These are phyloP conservation scores for Tetrahymena borealis DNA, from an alignment of 73 alveolate species.

Conservation along the genomic window DNA sequence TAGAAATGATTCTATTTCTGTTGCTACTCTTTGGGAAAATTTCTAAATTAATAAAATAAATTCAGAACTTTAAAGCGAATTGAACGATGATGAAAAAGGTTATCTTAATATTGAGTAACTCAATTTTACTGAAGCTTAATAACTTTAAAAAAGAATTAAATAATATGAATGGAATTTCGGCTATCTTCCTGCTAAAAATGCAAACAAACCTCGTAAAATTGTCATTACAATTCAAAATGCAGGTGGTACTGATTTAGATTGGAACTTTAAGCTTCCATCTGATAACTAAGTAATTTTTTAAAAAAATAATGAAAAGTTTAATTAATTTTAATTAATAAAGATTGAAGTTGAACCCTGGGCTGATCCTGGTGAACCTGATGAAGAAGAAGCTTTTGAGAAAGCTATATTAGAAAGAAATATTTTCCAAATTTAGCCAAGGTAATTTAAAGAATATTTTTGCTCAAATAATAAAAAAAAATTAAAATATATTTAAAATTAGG, in stretches of 20 bases:
- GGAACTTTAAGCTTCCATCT: conserved; percentile 89
- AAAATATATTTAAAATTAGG: conserved; percentile 5
- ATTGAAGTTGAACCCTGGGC: conserved; percentile 98
- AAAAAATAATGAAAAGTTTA: background rate
- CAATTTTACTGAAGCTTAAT: conserved; percentile 20
- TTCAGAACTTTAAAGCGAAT: conserved; percentile 80
- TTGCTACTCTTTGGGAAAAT: conserved; percentile 92
- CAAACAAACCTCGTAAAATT: conserved; percentile 72
- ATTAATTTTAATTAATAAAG: background rate
- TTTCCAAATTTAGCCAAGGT: conserved; percentile 86
- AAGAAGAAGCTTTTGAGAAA: conserved; percentile 91
- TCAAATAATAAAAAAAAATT: background rate
- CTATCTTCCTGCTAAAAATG: conserved; percentile 67
- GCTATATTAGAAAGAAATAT: conserved; percentile 88
- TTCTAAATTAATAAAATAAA: conserved; percentile 83
- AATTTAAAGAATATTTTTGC: background rate
- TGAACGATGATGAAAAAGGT: conserved; percentile 82
- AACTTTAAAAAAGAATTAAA: conserved; percentile 50
- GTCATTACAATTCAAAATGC: conserved; percentile 90
- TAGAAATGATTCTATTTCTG: conserved; percentile 82
- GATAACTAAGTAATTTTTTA: conserved; percentile 51
- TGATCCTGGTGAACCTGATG: conserved; percentile 98
- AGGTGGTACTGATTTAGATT: conserved; percentile 96
- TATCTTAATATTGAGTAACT: conserved; percentile 64
- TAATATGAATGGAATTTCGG: conserved; percentile 89